Evolutionary conservation across 140 eudicot genomes (phyloP).

Genomic region (Cichorium intybus): DNA sequence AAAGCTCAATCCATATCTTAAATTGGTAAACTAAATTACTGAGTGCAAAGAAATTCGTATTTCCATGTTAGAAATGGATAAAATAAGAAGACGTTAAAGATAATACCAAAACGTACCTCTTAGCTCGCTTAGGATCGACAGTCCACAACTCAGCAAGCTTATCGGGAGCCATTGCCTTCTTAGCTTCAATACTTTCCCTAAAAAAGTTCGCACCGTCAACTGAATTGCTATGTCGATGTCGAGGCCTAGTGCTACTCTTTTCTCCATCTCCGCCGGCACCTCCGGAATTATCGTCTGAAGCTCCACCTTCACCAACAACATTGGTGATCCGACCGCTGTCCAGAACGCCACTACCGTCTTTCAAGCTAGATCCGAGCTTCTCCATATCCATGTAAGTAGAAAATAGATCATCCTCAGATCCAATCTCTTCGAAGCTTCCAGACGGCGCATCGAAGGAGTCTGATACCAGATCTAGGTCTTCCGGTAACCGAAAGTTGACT

Average conservation of each 20-base stretch:
- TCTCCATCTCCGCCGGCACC: constrained; percentile 36
- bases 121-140: constrained; percentile 85
- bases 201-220: constrained; percentile 45
- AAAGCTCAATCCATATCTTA: background rate
- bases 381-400: constrained; percentile 65
- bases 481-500: constrained; percentile 66
- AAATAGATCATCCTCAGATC: constrained; percentile 73
- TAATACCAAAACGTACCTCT: constrained; percentile 45
- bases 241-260: constrained; percentile 34
- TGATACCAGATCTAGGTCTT: constrained; percentile 58
- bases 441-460: constrained; percentile 50
- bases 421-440: constrained; percentile 60
- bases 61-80: background rate
- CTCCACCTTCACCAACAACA: constrained; percentile 33
- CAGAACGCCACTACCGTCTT: constrained; percentile 15
- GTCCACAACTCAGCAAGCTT: constrained; percentile 84
- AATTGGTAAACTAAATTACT: background rate
- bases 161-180: constrained; percentile 91
- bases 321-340: constrained; percentile 13
- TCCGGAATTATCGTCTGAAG: constrained; percentile 21
- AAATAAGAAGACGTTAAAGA: background rate
- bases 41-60: background rate
- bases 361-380: constrained; percentile 39
- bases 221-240: constrained; percentile 56
- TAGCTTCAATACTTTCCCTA: constrained; percentile 63